Conservation (phyloP, 2,329 filamentous ascomycete species). For the Microsporum audouinii region DNA sequence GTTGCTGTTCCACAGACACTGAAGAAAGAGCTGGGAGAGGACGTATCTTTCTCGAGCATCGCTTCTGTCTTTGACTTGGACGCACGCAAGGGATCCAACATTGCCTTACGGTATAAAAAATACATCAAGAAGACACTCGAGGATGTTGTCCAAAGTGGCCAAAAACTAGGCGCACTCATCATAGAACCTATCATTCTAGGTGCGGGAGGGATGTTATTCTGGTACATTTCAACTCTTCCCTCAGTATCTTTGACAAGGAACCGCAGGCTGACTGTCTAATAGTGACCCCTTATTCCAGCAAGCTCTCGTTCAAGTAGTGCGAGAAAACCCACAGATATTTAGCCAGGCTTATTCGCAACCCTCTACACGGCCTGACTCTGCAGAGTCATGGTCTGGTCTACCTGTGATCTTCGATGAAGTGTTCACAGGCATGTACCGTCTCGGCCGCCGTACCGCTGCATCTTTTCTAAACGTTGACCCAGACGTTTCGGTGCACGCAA, state of each 20-base stretch:
- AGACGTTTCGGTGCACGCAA: conserved; percentile 71
- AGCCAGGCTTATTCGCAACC: conserved; percentile 11
- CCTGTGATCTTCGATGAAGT: conserved; percentile 78
- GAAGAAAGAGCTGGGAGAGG: conserved; percentile 35
- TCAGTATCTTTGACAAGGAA: neutral
- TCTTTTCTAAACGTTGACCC: conserved; percentile 57
- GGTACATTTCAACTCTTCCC: conserved; percentile 39
- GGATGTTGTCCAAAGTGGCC: conserved; percentile 41
- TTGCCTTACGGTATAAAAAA: conserved; percentile 44
- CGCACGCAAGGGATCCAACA: conserved; percentile 34
- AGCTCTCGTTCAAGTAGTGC: conserved; percentile 55
- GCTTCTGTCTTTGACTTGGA: conserved; percentile 51
- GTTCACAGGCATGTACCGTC: conserved; percentile 73
- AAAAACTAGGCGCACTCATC: conserved; percentile 63
- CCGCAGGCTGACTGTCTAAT: neutral
- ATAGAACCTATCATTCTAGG: conserved; percentile 72
- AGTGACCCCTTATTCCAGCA: conserved; percentile 74
- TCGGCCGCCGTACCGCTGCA: conserved; percentile 59
- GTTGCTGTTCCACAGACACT: conserved; percentile 47
- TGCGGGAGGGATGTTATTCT: conserved; percentile 73
- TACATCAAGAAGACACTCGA: conserved; percentile 49
- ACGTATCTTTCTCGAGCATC: conserved; percentile 39
- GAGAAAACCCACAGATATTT: conserved; percentile 48
- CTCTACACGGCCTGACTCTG: conserved; percentile 12
- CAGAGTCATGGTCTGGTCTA: conserved; percentile 54